phyloP scores from a whole-genome alignment of 345 rosid genomes.

The Sisymbrium altissimum region DNA sequence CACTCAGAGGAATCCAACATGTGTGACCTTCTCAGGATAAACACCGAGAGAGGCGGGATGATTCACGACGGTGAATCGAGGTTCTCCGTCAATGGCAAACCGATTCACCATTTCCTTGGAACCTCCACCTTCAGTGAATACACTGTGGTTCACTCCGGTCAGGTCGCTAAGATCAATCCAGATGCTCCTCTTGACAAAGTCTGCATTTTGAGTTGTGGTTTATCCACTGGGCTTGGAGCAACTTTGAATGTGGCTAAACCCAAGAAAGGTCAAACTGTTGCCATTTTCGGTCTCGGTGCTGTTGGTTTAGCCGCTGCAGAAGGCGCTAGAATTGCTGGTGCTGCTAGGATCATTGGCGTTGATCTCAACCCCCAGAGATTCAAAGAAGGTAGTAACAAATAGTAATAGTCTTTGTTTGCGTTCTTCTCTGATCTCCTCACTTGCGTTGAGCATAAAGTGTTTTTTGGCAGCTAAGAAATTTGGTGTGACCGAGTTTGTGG shows the following conservation, averaged over 20 bases:
- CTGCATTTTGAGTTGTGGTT: constrained; percentile 69
- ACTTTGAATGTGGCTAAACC: constrained; percentile 81
- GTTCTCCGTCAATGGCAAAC: constrained; percentile 67
- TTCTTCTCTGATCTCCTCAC: background rate
- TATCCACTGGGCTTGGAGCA: constrained; percentile 80
- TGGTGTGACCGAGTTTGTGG: constrained; percentile 63
- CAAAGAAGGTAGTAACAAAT: constrained; percentile 31
- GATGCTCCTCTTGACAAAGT: constrained; percentile 82
- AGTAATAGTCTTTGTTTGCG: background rate
- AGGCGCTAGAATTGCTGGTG: constrained; percentile 70
- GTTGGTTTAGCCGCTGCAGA: constrained; percentile 85
- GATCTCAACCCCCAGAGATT: constrained; percentile 65
- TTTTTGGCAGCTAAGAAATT: constrained; percentile 56
- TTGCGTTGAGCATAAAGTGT: constrained; percentile 14
- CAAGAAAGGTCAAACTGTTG: constrained; percentile 55
- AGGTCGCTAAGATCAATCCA: constrained; percentile 71
- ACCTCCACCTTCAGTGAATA: constrained; percentile 85
- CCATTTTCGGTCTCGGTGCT: constrained; percentile 71
- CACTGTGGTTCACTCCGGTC: constrained; percentile 73
- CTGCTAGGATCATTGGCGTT: constrained; percentile 70
- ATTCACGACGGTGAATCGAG: constrained; percentile 62
- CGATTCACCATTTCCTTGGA: constrained; percentile 70
- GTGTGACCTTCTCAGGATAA: constrained; percentile 84
- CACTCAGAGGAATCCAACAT: constrained; percentile 76
- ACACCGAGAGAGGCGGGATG: constrained; percentile 69